A percentile compares a stretch with the other conserved stretches of the same genome.
Evolutionary conservation across 129 eudicot genomes (phyloP).

Genomic region (Flaveria brownii): DNA sequence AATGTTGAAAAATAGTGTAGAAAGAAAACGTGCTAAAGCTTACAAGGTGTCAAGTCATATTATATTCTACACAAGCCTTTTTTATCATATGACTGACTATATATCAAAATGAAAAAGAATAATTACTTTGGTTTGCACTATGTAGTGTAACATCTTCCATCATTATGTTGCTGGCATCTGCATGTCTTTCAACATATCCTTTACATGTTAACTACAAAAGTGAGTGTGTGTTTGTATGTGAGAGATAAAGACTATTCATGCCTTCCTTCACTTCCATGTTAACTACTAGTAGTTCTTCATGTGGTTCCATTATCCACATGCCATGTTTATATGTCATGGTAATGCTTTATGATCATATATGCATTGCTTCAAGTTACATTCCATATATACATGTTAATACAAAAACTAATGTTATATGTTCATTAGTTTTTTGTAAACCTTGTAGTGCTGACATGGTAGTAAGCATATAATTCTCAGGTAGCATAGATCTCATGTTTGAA

Average conservation of each 20-base stretch:
- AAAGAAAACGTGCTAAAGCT: constrained; percentile 30
- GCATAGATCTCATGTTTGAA: too few species aligned
- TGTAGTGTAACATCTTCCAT: constrained; percentile 51
- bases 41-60: constrained; percentile 40
- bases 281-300: constrained; percentile 21
- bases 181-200: constrained; percentile 53
- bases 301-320: constrained; percentile 26
- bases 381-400: too few species aligned
- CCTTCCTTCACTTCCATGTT: background rate
- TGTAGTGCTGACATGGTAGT: too few species aligned
- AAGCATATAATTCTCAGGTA: too few species aligned
- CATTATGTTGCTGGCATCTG: constrained; percentile 34
- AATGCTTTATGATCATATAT: too few species aligned
- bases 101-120: constrained; percentile 24
- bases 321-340: background rate
- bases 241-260: constrained; percentile 26
- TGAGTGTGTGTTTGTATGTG: constrained; percentile 21
- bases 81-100: constrained; percentile 40
- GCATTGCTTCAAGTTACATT: too few species aligned
- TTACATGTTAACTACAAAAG: constrained; percentile 48
- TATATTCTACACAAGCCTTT: constrained; percentile 20
- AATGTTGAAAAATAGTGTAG: background rate
- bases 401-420: too few species aligned
- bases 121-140: constrained; percentile 40
- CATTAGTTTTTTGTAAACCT: too few species aligned